Evolutionary conservation across 345 rosid genomes (phyloP), one percentile per base, ranked within the genome.

Genomic region (Euclidium syriacum): DNA sequence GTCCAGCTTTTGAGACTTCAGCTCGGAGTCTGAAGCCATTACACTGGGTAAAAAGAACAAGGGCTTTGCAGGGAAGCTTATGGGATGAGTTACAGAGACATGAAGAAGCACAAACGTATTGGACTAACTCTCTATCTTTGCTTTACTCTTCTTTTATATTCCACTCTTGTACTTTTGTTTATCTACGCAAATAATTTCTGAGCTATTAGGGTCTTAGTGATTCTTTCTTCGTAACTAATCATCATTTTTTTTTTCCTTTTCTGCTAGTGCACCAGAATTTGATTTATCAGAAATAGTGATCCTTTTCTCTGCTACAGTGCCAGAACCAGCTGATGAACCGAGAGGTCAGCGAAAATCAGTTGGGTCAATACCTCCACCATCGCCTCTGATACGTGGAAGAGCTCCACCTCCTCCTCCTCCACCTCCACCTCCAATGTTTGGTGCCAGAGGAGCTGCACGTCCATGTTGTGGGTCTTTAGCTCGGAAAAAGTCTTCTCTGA

Each of bases 21-120:
- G 85, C 87, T 67, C 78, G 64, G 82, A 86, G 76, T 25, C 77
- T 95, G 70, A 95, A 95, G 81, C 99, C 99, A 63, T 58, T 95
- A 56, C 99, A 90, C 52, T 95, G 97, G 99, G 87, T 95, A 73
- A 95, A 95, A 78, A 92, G 88, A 70, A 80, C 99, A 73, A 83
- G 97, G 80, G 95, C 89, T 60, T 61, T 95, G 54, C 96, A 90
- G 76, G 99, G 99, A 82, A 95, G 96, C 79, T 87, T 95, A 66
- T 95, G 97, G 99, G 96, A 95, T 11, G 97, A 95, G 77, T 61
- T 95, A 72, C 99, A 95, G 72, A 90, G 80, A 74, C 84, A 81
- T 44, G 96, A 91, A 62, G 99, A 86, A 58, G 75, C 85, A 47
- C 99, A 88, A 75, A 86, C 55, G 97, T 90, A 84, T 29, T 33